Base-by-base conservation (phyloP, 345 rosid genomes). In the Lepidium aucheri region DNA sequence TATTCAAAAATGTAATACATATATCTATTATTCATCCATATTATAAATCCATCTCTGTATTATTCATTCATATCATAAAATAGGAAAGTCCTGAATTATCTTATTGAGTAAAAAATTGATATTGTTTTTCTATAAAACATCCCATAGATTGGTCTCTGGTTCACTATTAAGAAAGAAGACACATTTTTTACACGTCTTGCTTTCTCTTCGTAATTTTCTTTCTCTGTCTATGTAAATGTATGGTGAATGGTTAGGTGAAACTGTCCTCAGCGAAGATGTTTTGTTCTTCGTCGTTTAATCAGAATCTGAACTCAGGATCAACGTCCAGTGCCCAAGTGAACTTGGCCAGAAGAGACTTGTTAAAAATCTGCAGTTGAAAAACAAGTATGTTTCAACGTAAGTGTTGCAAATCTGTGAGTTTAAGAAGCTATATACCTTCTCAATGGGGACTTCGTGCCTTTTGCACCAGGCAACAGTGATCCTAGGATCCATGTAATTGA, bases 401-500 rank as follows among this genome's bases (percentile, higher is more conserved):
- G 8, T 39, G 52, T 63, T 63, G 59, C 52, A 55, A 63, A 14
- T 7, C 20, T 44, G 10, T 40, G 30, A 55, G n/a, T 26, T 12
- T 38, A n/a, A 46, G 49, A 63, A 62, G 41, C 47, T 53, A 4
- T 41, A 35, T 14, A 90, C 99, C 97, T 90, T 94, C 75, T 94
- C 99, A 32, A 94, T 94, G 44, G 97, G 96, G 67, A 94, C 99
- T 38, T 94, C 97, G 5, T 85, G 95, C 28, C 99, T 77, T 78
- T 94, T 94, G 85, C 99, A 94, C 99, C 97, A 94, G 1, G 99
- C 93, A 20, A 94, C 97, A 14, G 87, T 84, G 60, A 90, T 94
- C 83, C 97, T 83, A 45, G 99, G 99, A 78, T 90, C 97, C 51
- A 90, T 92, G 68, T 94, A 94, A 63, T 94, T 94, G 73, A 94